Evolutionary conservation across 345 rosid genomes (phyloP), one percentile per base, ranked within the genome.

Genomic region (Eucalyptus sideroxylon): DNA sequence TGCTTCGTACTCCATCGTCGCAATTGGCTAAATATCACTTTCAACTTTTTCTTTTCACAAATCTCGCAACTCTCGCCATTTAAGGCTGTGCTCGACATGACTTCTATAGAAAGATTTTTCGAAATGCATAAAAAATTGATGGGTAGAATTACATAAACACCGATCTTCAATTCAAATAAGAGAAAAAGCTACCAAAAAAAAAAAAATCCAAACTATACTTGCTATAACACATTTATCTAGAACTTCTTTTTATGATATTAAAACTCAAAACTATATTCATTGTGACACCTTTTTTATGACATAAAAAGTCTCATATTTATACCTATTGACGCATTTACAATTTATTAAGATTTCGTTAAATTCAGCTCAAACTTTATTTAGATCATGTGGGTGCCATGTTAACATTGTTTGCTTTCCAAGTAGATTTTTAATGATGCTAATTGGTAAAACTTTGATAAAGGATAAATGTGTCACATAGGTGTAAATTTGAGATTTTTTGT

Each of bases 341-440:
- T 56, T 0, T 9, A 1, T 56, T 56, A 56, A 56, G 14, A 19
- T 56, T 56, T 23, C 1, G 0, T 24, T 21, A 24, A 23, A 56
- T 56, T 56, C 3, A 56, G 0, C 30, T 19, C 10, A 24, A 56
- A 24, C 6, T 56, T 5, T 56, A 56, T 9, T 56, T 56, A 56
- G 30, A 19, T 26, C 30, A 56, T 3, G 14, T 2, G 30, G 10
- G 59, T 21, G 59, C 11, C 26, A 53, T 53, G 26, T 53, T 53
- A 19, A 56, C 6, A 56, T 24, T 24, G 6, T 56, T 56, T 56
- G 62, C 30, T 56, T 56, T 56, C 62, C 14, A 55, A 2, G 60
- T 21, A 55, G 3, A 23, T 56, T 56, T 56, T 56, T 56, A 56
- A 56, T 10, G 62, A 26, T 5, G 1, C 6, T 56, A 10, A 56